Base-by-base conservation (phyloP, 768 basidiomycete genomes). In the Auricularia sp. region DNA sequence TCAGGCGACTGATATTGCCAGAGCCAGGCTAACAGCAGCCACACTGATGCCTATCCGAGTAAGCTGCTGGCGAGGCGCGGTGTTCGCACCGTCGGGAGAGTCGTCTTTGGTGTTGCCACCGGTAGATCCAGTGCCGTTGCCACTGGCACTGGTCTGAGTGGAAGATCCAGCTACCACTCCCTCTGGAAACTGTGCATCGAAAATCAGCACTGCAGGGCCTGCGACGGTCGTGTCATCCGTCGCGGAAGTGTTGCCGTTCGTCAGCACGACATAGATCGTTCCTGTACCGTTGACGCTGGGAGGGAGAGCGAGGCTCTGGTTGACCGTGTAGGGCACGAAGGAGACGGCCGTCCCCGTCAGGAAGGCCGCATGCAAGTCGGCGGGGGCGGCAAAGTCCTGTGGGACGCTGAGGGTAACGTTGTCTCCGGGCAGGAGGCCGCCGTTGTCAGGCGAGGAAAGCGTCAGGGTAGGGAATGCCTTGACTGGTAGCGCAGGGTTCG, bases 181-280 rank as follows among this genome's bases (percentile, higher is more conserved):
- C 8, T 66, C 3, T 65, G 68, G 34, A 74, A 74, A 68, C 62
- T 74, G 73, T 61, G 72, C 80, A 35, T 71, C 70, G 70, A 83
- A 79, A 51, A 69, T 70, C 35, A 81, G 67, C 68, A 86, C 76
- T 18, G 79, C 75, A 8, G 83, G 84, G 2, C 87, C 87, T 43
- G 85, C 86, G 43, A 88, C 72, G 34, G 80, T 83, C 65, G 74
- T 81, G 36, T 77, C 76, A 64, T 85, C 83, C 36, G 71, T 71
- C 29, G 79, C 74, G 16, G 71, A 71, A 21, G 74, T 65, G 66
- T 74, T 74, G 68, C 73, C 74, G 67, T 68, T 77, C 62, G 76
- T 79, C 56, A 85, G 74, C 63, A 84, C 71, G 7, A 81, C 79
- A 72, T 82, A 88, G 10, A 82, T 80, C 3, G 78, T 77, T 3